Base-by-base conservation (phyloP, 2,329 filamentous ascomycete species). In the Phaeosphaeria sp. region DNA sequence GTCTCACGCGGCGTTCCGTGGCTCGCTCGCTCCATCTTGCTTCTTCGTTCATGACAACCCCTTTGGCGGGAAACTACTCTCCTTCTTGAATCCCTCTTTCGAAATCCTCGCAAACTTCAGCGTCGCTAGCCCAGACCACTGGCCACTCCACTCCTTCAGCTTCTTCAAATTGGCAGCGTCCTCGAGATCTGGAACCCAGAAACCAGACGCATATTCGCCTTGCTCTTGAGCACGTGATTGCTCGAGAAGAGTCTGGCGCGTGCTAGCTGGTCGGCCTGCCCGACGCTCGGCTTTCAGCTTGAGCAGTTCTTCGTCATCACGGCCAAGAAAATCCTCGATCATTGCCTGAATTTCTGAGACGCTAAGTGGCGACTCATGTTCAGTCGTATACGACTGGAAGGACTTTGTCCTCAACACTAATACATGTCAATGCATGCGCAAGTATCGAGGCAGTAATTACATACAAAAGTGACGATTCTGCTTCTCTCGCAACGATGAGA, bases 141-240 rank as follows among this genome's bases (percentile, higher is more conserved):
- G 86, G 3, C 91, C 90, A 63, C 92, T 90, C 92, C 93, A 98
- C 21, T 83, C 82, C 62, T 87, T 84, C 42, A 98, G 78, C 64
- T 85, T 83, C 56, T 83, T 78, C 51, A 91, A 78, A 65, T 89
- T 92, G 48, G 88, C 84, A 42, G 84, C 81, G 43, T 88, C 84
- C 54, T 87, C 85, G 53, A 97, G 80, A 72, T 97, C 91, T 0
- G 94, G 93, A 42, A 96, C 77, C 92, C 91, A 90, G 72, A 97
- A 96, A 0, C 95, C 95, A 52, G 88, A 87, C 62, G 89, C 85
- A 65, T 91, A 91, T 80, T 99, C 95, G 66, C 90, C 90, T 71
- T 89, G 83, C 63, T 97, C 90, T 1, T 80, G 80, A 15, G 85
- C 83, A 54, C 91, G 88, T 63, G 88, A 89, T 69, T 91, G 84